Conservation (phyloP, 2,329 filamentous ascomycete species). For the Dactylellina cionopaga region DNA sequence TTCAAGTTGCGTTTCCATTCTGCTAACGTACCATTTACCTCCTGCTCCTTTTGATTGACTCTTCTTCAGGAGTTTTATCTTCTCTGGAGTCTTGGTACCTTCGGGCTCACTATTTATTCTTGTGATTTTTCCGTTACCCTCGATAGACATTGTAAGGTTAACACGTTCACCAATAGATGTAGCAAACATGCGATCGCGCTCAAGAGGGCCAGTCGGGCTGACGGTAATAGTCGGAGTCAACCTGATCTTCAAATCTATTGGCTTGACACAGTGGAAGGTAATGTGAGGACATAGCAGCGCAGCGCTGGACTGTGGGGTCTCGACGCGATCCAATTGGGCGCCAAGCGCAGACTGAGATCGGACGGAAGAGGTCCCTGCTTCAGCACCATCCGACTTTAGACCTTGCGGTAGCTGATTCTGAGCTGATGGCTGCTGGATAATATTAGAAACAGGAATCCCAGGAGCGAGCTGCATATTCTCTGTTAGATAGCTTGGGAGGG, state of each 20-base stretch:
- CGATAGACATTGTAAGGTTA: constrained; percentile 50
- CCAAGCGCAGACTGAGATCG: constrained; percentile 47
- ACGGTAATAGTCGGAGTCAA: constrained; percentile 49
- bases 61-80: constrained; percentile 48
- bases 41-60: constrained; percentile 46
- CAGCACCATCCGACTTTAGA: constrained; percentile 25
- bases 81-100: constrained; percentile 34
- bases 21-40: constrained; percentile 49
- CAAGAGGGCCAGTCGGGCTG: constrained; percentile 40
- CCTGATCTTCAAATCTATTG: constrained; percentile 48
- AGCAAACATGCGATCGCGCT: constrained; percentile 52
- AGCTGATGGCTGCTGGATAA: constrained; percentile 46
- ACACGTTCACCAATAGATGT: constrained; percentile 49
- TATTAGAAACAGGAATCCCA: constrained; percentile 51
- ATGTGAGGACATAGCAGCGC: constrained; percentile 51
- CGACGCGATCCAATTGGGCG: constrained; percentile 48
- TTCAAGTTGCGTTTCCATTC: constrained; percentile 49
- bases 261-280: constrained; percentile 51
- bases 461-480: constrained; percentile 50
- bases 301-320: constrained; percentile 39
- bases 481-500: constrained; percentile 48
- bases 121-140: constrained; percentile 51
- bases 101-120: constrained; percentile 50
- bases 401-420: background rate
- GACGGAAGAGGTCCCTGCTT: constrained; percentile 49